Evolutionary conservation across 2,329 filamentous ascomycete genomes (phyloP).

Genomic region (Cytospora piceicola): DNA sequence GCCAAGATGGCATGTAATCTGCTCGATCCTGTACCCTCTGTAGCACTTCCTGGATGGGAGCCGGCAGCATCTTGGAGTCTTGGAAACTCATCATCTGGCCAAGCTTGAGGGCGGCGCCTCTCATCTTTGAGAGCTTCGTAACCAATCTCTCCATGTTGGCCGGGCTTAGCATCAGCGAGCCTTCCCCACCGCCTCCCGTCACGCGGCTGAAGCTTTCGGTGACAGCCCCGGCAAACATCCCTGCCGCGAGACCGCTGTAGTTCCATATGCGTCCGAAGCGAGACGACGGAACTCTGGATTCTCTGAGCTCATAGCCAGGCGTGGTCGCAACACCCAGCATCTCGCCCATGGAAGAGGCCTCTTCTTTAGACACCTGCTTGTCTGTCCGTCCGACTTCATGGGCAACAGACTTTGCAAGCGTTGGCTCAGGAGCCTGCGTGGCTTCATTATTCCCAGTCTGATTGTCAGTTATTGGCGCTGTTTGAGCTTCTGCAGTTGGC

Average conservation of each 20-base stretch:
- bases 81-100: slow-evolving; percentile 99
- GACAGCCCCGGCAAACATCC: slow-evolving; percentile 92
- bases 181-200: slow-evolving; percentile 68
- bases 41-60: slow-evolving; percentile 83
- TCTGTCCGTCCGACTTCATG: neutral
- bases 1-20: slow-evolving; percentile 96
- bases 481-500: neutral
- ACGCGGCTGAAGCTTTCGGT: slow-evolving; percentile 82
- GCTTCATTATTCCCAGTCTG: slow-evolving; percentile 11
- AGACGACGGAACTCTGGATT: slow-evolving; percentile 89
- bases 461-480: slow-evolving; percentile 5
- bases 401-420: neutral
- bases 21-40: slow-evolving; percentile 95
- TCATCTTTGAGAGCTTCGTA: slow-evolving; percentile 90
- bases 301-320: slow-evolving; percentile 70
- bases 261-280: slow-evolving; percentile 90
- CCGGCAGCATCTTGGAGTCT: slow-evolving; percentile 92
- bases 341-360: slow-evolving; percentile 33
- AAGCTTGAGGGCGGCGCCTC: slow-evolving; percentile 93
- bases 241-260: slow-evolving; percentile 88
- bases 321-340: slow-evolving; percentile 34
- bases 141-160: slow-evolving; percentile 93
- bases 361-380: slow-evolving; percentile 33
- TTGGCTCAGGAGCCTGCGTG: slow-evolving; percentile 3
- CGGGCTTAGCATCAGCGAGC: slow-evolving; percentile 85